phyloP scores from a whole-genome alignment of 2,329 filamentous ascomycete species.

The Aspergillus clavatus region DNA sequence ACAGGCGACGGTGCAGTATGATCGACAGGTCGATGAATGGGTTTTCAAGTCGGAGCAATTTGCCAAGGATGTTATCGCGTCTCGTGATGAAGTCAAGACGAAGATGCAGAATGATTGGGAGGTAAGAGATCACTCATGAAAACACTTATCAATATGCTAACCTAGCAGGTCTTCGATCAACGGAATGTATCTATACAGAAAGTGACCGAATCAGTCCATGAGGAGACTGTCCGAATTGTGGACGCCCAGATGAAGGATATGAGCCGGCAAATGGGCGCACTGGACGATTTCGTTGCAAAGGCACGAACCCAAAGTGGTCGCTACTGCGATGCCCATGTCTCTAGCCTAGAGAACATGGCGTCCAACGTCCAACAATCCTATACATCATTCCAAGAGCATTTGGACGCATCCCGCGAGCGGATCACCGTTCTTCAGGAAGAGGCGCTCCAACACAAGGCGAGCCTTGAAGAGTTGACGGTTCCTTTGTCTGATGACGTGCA shows the following conservation, averaged over 20 bases:
- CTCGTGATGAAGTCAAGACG: slow-evolving; percentile 71
- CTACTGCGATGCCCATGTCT: slow-evolving; percentile 66
- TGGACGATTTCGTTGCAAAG: slow-evolving; percentile 84
- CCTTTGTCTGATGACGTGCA: slow-evolving; percentile 58
- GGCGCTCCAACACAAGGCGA: slow-evolving; percentile 56
- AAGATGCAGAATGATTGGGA: slow-evolving; percentile 85
- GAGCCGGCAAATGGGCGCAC: slow-evolving; percentile 77
- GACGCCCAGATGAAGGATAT: slow-evolving; percentile 85
- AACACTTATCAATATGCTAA: slow-evolving; percentile 20
- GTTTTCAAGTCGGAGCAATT: slow-evolving; percentile 62
- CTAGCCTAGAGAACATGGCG: slow-evolving; percentile 63
- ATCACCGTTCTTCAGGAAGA: slow-evolving; percentile 65
- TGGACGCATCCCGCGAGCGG: slow-evolving; percentile 63
- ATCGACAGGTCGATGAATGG: slow-evolving; percentile 70
- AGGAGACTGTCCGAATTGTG: slow-evolving; percentile 83
- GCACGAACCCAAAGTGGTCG: slow-evolving; percentile 74
- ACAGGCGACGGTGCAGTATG: slow-evolving; percentile 61
- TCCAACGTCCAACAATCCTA: slow-evolving; percentile 69
- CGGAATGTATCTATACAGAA: slow-evolving; percentile 79
- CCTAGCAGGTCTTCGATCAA: slow-evolving; percentile 60
- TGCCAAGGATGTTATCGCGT: slow-evolving; percentile 65
- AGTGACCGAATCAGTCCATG: slow-evolving; percentile 81
- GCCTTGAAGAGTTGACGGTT: slow-evolving; percentile 57
- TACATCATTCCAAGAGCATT: slow-evolving; percentile 63
- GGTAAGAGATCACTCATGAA: slow-evolving; percentile 44